Evolutionary conservation across 768 basidiomycete genomes (phyloP).

Genomic region (Mycena pura): DNA sequence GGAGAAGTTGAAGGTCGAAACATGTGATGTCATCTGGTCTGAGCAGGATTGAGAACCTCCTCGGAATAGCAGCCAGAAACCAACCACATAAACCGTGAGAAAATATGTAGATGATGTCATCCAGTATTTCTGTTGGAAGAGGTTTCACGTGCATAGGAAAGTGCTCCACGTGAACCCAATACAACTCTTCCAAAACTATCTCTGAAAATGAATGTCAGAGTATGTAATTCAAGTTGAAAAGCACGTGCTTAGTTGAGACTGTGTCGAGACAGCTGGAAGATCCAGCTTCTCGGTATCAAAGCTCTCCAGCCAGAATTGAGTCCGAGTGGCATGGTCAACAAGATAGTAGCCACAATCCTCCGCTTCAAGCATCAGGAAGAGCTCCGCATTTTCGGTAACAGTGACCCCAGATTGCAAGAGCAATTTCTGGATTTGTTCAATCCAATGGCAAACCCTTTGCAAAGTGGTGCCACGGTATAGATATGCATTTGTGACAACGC

Average conservation of each 20-base stretch:
- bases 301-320: constrained; percentile 65
- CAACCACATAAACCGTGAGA: constrained; percentile 62
- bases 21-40: constrained; percentile 67
- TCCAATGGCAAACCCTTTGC: constrained; percentile 46
- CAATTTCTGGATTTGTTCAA: constrained; percentile 37
- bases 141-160: constrained; percentile 61
- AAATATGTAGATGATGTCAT: constrained; percentile 58
- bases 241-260: constrained; percentile 59
- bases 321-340: constrained; percentile 52
- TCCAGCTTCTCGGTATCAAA: constrained; percentile 48
- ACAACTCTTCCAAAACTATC: constrained; percentile 53
- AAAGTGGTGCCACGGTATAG: constrained; percentile 44
- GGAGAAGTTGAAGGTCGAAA: constrained; percentile 65
- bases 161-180: constrained; percentile 69
- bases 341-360: constrained; percentile 63
- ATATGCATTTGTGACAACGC: constrained; percentile 61
- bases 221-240: not conserved
- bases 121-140: constrained; percentile 42
- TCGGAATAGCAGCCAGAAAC: constrained; percentile 11
- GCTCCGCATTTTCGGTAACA: constrained; percentile 48
- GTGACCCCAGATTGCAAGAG: constrained; percentile 37
- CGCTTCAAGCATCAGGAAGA: constrained; percentile 55
- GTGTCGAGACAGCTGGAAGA: constrained; percentile 51
- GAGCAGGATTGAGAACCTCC: not conserved
- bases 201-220: constrained; percentile 38